Percentiles rank a stretch among this genome's conserved stretches.
Conservation (phyloP, 176 grass and related monocot species). For the Elaeis guineensis region DNA sequence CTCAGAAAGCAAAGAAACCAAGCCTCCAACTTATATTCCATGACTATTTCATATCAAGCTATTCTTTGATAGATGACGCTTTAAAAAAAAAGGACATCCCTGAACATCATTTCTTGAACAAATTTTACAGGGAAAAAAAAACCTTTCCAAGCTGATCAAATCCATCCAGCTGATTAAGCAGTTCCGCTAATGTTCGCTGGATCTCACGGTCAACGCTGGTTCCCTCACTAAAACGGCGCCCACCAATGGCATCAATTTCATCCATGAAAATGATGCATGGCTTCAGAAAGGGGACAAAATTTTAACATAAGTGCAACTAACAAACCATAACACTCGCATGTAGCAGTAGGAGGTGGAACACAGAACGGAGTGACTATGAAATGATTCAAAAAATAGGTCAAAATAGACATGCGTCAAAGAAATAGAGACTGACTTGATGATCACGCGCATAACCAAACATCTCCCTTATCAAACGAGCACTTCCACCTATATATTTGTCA, state of each 20-base stretch:
- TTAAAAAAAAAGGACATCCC: too few species aligned
- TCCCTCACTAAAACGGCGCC: constrained; percentile 87
- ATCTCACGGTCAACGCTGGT: constrained; percentile 93
- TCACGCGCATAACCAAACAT: constrained; percentile 94
- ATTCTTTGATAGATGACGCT: too few species aligned
- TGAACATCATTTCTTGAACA: neutral
- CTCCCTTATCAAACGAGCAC: constrained; percentile 86
- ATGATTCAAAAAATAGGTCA: neutral
- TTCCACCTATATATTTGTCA: constrained; percentile 98
- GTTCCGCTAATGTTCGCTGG: constrained; percentile 90
- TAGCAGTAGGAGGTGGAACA: neutral
- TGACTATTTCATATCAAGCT: too few species aligned
- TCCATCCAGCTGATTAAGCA: constrained; percentile 89
- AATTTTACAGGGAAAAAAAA: neutral
- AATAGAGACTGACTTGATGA: constrained; percentile 48
- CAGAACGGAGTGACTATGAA: neutral
- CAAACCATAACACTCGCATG: neutral
- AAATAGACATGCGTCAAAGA: too few species aligned
- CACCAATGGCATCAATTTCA: constrained; percentile 95
- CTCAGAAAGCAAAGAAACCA: too few species aligned
- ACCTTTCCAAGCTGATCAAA: constrained; percentile 97
- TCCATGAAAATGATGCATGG: constrained; percentile 99
- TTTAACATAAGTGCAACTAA: too few species aligned
- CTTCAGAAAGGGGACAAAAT: constrained; percentile 14
- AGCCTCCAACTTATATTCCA: too few species aligned